These are phyloP conservation scores for Fusarium tanahbumbuense DNA, from an alignment of 2,329 filamentous ascomycete species.

Conservation along the genomic window DNA sequence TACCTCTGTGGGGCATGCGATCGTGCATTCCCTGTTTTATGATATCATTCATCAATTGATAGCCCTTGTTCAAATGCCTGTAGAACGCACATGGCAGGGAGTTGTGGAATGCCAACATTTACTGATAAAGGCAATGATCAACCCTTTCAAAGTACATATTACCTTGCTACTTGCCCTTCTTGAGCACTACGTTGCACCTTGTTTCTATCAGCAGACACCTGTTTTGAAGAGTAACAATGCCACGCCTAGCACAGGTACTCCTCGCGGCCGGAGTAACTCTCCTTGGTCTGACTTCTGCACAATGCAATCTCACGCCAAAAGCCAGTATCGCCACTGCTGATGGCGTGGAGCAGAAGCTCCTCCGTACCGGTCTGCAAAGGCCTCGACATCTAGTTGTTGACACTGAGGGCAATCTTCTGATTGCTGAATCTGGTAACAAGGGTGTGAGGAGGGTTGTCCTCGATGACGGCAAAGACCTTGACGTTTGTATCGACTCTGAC, in stretches of 20 bases:
- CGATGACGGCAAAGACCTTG: constrained; percentile 6
- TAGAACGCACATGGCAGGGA: neutral
- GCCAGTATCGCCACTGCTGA: constrained; percentile 6
- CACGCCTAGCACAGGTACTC: constrained; percentile 6
- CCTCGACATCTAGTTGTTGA: constrained; percentile 15
- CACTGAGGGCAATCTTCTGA: constrained; percentile 6
- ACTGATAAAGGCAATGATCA: constrained; percentile 7
- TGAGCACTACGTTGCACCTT: neutral
- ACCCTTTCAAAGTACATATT: neutral
- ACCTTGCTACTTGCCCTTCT: neutral
- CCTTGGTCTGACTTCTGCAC: neutral
- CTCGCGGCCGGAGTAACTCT: neutral
- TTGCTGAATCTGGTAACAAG: neutral
- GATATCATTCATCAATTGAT: neutral
- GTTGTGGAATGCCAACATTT: neutral
- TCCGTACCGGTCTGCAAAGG: neutral
- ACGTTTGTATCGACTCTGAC: constrained; percentile 18
- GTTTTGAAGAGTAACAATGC: neutral
- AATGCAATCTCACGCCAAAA: neutral
- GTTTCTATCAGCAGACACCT: accelerated
- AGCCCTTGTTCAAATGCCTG: neutral
- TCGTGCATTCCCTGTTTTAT: neutral
- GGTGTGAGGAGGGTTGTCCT: constrained; percentile 14
- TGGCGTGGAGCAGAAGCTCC: constrained; percentile 4
- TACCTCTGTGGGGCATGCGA: neutral